A percentile compares a stretch with the other conserved stretches of the same genome.
phyloP scores from a whole-genome alignment of 352 stramenopile species.

The Phytophthora multivora region DNA sequence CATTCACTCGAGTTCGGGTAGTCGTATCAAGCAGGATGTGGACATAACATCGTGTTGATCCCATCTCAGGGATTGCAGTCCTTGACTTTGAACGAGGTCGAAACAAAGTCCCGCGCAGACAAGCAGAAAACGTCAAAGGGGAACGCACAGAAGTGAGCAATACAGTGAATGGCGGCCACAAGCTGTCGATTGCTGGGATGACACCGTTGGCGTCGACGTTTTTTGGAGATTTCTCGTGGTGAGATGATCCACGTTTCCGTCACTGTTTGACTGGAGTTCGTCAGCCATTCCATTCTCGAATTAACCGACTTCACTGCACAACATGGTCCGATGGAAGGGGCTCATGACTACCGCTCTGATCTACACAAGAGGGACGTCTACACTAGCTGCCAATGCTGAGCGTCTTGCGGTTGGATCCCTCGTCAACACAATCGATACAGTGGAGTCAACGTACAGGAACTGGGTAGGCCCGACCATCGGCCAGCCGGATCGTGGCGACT shows the following conservation, averaged over 20 bases:
- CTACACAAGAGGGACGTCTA: too few relatives aligned
- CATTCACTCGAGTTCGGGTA: conserved; percentile 8
- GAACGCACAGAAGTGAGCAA: neutral
- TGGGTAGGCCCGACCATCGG: conserved; percentile 28
- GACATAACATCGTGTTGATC: conserved; percentile 17
- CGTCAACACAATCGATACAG: conserved; percentile 13
- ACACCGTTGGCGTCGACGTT: neutral
- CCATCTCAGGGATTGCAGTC: conserved; percentile 1
- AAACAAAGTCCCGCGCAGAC: conserved; percentile 4
- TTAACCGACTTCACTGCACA: neutral
- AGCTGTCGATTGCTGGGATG: neutral
- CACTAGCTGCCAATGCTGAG: neutral
- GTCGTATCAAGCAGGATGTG: conserved; percentile 5
- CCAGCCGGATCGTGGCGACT: conserved; percentile 17
- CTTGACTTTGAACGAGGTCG: conserved; percentile 8
- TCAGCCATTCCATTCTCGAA: neutral
- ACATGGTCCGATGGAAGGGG: too few relatives aligned
- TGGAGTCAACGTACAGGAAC: conserved; percentile 22
- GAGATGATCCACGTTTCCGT: neutral
- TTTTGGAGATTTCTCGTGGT: neutral
- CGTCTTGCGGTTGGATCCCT: neutral
- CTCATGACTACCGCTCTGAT: too few relatives aligned
- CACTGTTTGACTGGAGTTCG: too few relatives aligned
- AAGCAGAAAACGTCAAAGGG: neutral
- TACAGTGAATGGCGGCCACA: neutral